Base-by-base conservation (phyloP, 2,329 filamentous ascomycete species). In the Penicillium brasilianum region DNA sequence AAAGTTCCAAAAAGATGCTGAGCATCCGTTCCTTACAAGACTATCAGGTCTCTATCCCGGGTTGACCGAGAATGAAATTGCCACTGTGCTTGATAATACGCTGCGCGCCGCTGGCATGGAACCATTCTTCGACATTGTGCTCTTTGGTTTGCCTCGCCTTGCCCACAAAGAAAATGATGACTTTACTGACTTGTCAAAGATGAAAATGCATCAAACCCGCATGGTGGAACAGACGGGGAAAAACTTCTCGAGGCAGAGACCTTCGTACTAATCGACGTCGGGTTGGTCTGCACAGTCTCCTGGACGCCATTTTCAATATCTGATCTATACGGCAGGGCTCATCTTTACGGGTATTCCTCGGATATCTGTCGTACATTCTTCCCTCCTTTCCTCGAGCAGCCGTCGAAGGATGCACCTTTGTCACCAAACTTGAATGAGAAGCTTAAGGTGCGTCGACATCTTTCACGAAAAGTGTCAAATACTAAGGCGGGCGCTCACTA, bases 291-390 rank as follows among this genome's bases (percentile, higher is more conserved):
- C 9, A 10, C 4, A 41, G 20, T 28, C 7, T 8, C 8, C 22
- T 6, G 25, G 6, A 18, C 14, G 22, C 4, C 28, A 41, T 13
- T 43, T 20, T 2, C 9, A n/a, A 11, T 20, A 11, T 48, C 61
- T 28, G 64, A 57, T 16, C n/a, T n/a, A 41, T 8, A 6, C 7
- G 11, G 18, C 37, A 76, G 85, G 1, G 83, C 85, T 0, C 86
- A 88, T 70, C 82, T 87, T 34, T 78, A 84, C 48, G 86, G 87
- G 4, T 89, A 89, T 71, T 86, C 83, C 4, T 88, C 85, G 2
- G 86, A 89, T 64, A 86, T 89, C 8, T 87, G 84, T 67, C 82
- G 87, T 16, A 87, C 84, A 48, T 89, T 89, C 74, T 86, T 87
- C 71, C 70, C 72, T 25, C 76, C 71, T 9, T 78, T 74, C 64